Conservation (phyloP, 345 rosid species). For the Aethionema arabicum region DNA sequence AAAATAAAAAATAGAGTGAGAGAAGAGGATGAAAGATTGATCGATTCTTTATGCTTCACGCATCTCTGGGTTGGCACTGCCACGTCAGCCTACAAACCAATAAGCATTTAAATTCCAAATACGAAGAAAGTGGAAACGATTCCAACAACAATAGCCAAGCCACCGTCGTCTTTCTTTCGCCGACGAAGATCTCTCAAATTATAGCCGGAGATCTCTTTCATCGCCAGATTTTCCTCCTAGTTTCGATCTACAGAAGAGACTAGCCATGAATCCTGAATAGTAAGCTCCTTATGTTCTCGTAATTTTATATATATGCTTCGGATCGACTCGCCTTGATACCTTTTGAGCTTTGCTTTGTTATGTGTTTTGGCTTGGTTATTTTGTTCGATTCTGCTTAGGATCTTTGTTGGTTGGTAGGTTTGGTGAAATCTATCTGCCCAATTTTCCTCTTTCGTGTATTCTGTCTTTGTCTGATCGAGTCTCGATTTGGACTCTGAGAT, state of each 20-base stretch:
- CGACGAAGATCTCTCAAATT: conserved; percentile 29
- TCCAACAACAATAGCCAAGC: neutral
- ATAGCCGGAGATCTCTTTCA: conserved; percentile 14
- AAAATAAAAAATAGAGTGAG: neutral
- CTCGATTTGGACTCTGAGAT: conserved; percentile 23
- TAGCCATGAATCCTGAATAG: conserved; percentile 42
- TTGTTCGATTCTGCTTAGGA: conserved; percentile 13
- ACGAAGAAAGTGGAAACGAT: neutral
- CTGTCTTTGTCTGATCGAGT: conserved; percentile 5
- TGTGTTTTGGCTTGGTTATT: conserved; percentile 6
- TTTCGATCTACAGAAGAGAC: conserved; percentile 20
- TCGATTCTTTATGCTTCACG: conserved; percentile 20
- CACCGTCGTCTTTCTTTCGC: conserved; percentile 12
- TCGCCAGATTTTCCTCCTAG: conserved; percentile 6
- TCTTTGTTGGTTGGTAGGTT: conserved; percentile 1
- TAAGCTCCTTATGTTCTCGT: conserved; percentile 29
- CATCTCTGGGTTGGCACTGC: conserved; percentile 20
- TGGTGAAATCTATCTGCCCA: neutral
- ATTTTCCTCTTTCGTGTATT: neutral
- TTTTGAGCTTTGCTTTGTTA: neutral
- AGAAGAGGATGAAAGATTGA: neutral
- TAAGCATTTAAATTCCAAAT: conserved; percentile 21
- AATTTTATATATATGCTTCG: neutral
- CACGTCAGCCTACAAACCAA: conserved; percentile 27
- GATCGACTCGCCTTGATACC: conserved; percentile 7